Conservation (phyloP, 441 rosid species). For the Syzygium syzygioides region DNA sequence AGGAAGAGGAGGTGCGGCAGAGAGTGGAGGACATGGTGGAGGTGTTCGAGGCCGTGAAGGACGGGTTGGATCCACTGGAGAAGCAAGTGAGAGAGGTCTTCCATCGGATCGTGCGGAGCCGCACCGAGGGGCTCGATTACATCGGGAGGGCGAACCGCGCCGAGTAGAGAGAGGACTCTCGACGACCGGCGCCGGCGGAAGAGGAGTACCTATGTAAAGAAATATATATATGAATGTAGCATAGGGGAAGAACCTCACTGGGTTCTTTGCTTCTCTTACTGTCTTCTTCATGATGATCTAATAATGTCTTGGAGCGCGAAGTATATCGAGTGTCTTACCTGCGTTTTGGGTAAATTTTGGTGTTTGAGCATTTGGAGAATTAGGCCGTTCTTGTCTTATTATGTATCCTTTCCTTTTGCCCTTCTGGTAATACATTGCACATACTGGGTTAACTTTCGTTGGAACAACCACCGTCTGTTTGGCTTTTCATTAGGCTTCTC, state of each 20-base stretch:
- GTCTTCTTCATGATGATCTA: neutral
- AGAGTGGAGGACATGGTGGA: slow-evolving; percentile 19
- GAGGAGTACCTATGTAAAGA: neutral
- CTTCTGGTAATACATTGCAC: neutral
- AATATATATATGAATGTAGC: neutral
- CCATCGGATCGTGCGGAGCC: slow-evolving; percentile 20
- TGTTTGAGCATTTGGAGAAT: neutral
- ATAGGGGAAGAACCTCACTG: neutral
- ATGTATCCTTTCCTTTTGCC: neutral
- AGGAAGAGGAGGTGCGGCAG: slow-evolving; percentile 18
- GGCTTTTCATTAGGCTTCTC: neutral
- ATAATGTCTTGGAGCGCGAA: neutral
- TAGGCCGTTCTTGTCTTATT: neutral
- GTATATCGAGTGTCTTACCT: neutral
- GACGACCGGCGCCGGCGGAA: neutral
- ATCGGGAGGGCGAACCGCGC: neutral
- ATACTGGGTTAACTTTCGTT: neutral
- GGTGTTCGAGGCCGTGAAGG: slow-evolving; percentile 22
- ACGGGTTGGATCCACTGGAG: slow-evolving; percentile 32
- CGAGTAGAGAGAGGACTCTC: neutral
- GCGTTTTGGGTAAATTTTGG: neutral
- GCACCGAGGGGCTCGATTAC: slow-evolving; percentile 23
- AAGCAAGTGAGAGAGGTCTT: slow-evolving; percentile 29
- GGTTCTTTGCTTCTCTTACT: neutral
- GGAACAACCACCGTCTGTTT: neutral